These are phyloP conservation scores for Phylloporus scabripes DNA, from an alignment of 768 basidiomycete genomes.

Conservation along the genomic window DNA sequence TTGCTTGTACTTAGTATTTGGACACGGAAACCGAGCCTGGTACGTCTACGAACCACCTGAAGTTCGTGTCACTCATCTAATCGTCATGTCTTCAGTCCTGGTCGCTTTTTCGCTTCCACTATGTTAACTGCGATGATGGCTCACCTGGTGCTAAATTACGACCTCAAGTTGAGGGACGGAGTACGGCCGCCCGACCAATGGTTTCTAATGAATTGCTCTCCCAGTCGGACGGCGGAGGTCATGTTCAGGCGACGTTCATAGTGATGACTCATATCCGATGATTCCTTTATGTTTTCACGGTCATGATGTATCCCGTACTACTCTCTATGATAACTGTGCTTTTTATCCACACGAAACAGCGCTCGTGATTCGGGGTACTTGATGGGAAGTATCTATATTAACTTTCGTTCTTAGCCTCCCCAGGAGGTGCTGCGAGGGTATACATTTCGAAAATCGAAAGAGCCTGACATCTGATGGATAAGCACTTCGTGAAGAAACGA, in stretches of 20 bases:
- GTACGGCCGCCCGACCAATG: conserved; percentile 32
- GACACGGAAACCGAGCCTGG: conserved; percentile 33
- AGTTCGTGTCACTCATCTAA: not conserved
- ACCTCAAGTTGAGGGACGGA: conserved; percentile 34
- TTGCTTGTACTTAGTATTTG: conserved; percentile 33
- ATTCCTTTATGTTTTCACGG: not conserved
- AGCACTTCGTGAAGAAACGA: too few species aligned
- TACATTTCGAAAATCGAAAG: too few species aligned
- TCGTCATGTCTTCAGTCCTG: conserved; percentile 29
- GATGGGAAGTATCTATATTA: too few species aligned
- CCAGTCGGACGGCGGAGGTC: conserved; percentile 33
- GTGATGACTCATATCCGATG: too few species aligned
- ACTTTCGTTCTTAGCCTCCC: too few species aligned
- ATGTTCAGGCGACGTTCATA: conserved; percentile 33
- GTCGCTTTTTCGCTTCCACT: conserved; percentile 39
- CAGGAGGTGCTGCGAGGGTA: too few species aligned
- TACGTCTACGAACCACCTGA: conserved; percentile 17
- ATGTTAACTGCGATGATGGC: conserved; percentile 39
- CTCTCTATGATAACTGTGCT: too few species aligned
- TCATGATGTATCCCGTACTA: too few species aligned
- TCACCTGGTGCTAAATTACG: conserved; percentile 37
- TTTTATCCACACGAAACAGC: not conserved
- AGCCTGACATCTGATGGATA: too few species aligned
- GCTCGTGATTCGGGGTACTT: not conserved
- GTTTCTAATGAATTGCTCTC: conserved; percentile 33